These are phyloP conservation scores for Sphaerostilbella broomeana DNA, from an alignment of 2,329 filamentous ascomycete genomes.

Conservation along the genomic window DNA sequence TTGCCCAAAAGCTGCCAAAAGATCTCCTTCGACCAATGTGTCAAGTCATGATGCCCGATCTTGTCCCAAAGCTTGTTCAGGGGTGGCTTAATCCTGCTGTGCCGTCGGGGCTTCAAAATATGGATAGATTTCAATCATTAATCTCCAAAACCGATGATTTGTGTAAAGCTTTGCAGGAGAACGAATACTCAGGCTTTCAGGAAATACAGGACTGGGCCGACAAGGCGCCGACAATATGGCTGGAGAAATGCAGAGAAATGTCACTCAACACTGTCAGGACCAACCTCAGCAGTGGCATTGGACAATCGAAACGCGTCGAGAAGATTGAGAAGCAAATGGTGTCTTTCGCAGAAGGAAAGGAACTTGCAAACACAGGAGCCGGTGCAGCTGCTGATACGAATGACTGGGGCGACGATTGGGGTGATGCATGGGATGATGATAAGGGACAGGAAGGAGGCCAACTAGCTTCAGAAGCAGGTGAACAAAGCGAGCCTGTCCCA, in stretches of 20 bases:
- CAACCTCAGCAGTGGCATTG: constrained; percentile 61
- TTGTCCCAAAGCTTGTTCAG: constrained; percentile 62
- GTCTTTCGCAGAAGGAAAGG: constrained; percentile 57
- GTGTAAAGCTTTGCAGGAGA: constrained; percentile 52
- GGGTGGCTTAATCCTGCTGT: constrained; percentile 72
- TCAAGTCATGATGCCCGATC: constrained; percentile 59
- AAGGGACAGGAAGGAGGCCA: constrained; percentile 37
- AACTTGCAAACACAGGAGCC: constrained; percentile 51
- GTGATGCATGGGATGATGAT: constrained; percentile 71
- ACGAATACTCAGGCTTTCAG: constrained; percentile 56
- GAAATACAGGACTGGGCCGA: constrained; percentile 74
- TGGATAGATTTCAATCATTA: constrained; percentile 63
- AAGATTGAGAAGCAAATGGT: constrained; percentile 78
- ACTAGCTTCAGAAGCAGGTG: constrained; percentile 10
- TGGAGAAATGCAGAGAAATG: constrained; percentile 73
- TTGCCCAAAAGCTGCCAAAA: constrained; percentile 45
- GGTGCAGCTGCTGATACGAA: constrained; percentile 38
- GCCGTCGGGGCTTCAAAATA: constrained; percentile 64
- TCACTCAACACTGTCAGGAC: constrained; percentile 69
- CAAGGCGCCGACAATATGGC: constrained; percentile 75
- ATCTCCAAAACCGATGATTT: constrained; percentile 61
- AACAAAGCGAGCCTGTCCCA: constrained; percentile 16
- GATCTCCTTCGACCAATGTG: constrained; percentile 57
- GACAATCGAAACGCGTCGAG: constrained; percentile 64
- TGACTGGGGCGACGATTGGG: constrained; percentile 75